Conservation (phyloP, 2,329 filamentous ascomycete species). For the Phoma herbarum region DNA sequence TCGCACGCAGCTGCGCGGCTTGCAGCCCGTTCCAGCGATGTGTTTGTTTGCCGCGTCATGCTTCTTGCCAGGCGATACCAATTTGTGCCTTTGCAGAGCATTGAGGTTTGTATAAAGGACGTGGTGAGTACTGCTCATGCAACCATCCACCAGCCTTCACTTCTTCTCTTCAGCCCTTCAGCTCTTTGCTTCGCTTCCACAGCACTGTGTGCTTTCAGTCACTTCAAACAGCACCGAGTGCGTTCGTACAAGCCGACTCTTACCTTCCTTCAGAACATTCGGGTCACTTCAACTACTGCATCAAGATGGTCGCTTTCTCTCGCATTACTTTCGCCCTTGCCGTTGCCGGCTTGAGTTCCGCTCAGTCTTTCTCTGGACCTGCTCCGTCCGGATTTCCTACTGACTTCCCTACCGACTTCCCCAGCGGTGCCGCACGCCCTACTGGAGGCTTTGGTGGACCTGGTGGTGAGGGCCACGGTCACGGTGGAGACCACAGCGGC, state of each 20-base stretch:
- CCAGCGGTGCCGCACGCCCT: conserved; percentile 7
- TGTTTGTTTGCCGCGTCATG: conserved; percentile 15
- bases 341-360: conserved; percentile 17
- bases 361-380: conserved; percentile 10
- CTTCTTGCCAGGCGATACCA: background rate
- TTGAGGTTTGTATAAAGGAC: conserved; percentile 4
- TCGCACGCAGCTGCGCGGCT: conserved; percentile 10
- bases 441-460: conserved; percentile 9
- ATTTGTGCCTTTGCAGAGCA: background rate
- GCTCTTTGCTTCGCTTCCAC: conserved; percentile 7
- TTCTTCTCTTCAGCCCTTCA: conserved; percentile 14
- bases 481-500: conserved; percentile 12
- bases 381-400: conserved; percentile 1
- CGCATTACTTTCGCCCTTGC: conserved; percentile 16
- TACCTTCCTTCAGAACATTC: background rate
- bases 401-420: conserved; percentile 5
- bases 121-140: background rate
- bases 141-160: conserved; percentile 15
- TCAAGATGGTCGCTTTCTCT: conserved; percentile 23
- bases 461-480: background rate
- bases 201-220: conserved; percentile 22
- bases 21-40: background rate
- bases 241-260: background rate
- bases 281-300: background rate
- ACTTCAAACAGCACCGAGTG: conserved; percentile 5